Percentiles rank a stretch among this genome's conserved stretches.
phyloP scores from a whole-genome alignment of 768 basidiomycete genomes.

The Tephrocybe sp. region DNA sequence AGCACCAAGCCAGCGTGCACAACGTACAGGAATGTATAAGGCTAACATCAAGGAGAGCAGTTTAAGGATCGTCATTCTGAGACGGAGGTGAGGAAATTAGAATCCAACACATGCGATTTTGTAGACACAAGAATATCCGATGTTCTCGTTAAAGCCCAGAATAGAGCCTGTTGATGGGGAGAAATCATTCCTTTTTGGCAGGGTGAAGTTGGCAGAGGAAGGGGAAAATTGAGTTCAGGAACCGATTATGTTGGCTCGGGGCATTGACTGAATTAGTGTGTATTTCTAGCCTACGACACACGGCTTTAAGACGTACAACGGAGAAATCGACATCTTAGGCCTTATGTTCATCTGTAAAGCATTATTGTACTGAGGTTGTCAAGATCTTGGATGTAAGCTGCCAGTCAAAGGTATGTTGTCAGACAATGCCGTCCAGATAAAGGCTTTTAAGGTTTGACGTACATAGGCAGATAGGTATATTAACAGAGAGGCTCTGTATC shows the following conservation, averaged over 20 bases:
- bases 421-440: constrained; percentile 5
- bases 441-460: constrained; percentile 13
- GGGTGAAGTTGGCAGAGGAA: constrained; percentile 20
- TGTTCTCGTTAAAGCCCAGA: constrained; percentile 27
- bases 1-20: constrained; percentile 7
- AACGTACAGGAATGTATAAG: constrained; percentile 39
- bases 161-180: constrained; percentile 23
- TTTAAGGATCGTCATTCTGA: constrained; percentile 32
- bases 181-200: constrained; percentile 19
- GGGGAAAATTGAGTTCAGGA: constrained; percentile 16
- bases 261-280: neutral
- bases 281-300: neutral
- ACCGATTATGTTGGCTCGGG: constrained; percentile 24
- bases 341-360: constrained; percentile 13
- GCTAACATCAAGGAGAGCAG: constrained; percentile 32
- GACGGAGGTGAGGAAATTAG: constrained; percentile 15
- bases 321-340: constrained; percentile 13
- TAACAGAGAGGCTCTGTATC: too few relatives aligned
- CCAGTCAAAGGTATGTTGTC: constrained; percentile 7
- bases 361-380: constrained; percentile 15
- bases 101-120: constrained; percentile 21
- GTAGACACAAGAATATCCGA: constrained; percentile 22
- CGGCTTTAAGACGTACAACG: constrained; percentile 14
- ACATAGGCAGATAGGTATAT: constrained; percentile 12
- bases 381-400: constrained; percentile 15